Percentiles rank a stretch among this genome's conserved stretches.
Evolutionary conservation across 2,329 filamentous ascomycete species (phyloP).

Genomic region (Cryphonectria radicalis): DNA sequence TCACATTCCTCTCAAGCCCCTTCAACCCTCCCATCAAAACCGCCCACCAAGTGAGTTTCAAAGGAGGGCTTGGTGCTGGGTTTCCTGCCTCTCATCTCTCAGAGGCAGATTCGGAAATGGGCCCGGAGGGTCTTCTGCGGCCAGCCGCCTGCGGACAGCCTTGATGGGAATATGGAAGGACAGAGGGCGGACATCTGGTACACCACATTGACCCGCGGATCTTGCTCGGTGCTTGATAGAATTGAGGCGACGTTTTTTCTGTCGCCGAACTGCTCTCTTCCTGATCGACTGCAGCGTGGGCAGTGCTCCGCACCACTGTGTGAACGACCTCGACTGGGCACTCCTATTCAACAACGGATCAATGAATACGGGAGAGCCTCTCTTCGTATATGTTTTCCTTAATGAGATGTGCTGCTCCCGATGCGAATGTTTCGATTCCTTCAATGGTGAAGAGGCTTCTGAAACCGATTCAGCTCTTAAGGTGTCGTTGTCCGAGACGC

Average conservation of each 20-base stretch:
- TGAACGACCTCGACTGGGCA: neutral
- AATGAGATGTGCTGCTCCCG: neutral
- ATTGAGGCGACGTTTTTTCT: neutral
- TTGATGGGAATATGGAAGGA: neutral
- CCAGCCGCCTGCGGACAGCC: neutral
- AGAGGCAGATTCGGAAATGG: too few species aligned
- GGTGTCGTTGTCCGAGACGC: neutral
- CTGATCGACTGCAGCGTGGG: neutral
- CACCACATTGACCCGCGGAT: neutral
- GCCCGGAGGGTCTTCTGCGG: too few species aligned
- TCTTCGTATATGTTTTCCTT: neutral
- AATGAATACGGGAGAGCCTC: neutral
- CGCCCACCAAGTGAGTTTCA: too few species aligned
- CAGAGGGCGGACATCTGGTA: neutral
- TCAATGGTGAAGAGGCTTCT: neutral
- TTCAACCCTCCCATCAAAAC: neutral
- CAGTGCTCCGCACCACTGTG: neutral
- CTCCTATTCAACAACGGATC: neutral
- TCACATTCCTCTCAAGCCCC: neutral
- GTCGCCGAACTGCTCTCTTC: neutral
- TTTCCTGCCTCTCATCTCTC: neutral
- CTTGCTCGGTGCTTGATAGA: neutral
- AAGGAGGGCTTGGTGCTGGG: too few species aligned
- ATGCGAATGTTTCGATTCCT: neutral
- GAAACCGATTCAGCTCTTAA: neutral